A percentile compares a stretch with the other conserved stretches of the same genome.
phyloP scores from a whole-genome alignment of 306 rosid species.

The Quercus parvula region DNA sequence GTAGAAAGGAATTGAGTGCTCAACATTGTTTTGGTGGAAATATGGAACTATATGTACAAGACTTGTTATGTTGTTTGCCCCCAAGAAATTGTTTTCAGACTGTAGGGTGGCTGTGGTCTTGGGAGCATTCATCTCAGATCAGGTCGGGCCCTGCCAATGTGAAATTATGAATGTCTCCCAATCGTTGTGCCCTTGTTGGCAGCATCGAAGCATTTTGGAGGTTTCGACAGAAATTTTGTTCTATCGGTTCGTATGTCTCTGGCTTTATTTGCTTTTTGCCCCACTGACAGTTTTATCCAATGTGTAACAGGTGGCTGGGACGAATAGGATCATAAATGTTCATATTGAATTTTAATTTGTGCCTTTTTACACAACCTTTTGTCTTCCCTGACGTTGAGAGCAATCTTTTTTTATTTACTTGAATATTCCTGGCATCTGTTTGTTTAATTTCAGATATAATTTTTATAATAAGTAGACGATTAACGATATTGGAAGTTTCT shows the following conservation, averaged over 20 bases:
- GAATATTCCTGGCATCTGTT: conserved; percentile 1
- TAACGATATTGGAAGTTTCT: conserved; percentile 29
- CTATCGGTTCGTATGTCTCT: conserved; percentile 94
- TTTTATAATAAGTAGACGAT: conserved; percentile 11
- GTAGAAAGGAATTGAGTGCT: conserved; percentile 92
- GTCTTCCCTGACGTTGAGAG: conserved; percentile 14
- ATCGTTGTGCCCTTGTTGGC: conserved; percentile 55
- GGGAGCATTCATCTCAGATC: conserved; percentile 79
- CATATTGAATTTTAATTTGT: conserved; percentile 26
- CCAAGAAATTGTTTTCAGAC: conserved; percentile 73
- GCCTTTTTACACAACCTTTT: conserved; percentile 20
- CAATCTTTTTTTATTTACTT: conserved; percentile 7
- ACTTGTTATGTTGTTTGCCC: conserved; percentile 78
- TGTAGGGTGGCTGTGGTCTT: conserved; percentile 89
- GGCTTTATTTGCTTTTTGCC: conserved; percentile 62
- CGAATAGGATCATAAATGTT: conserved; percentile 43
- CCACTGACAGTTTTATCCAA: conserved; percentile 57
- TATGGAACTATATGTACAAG: conserved; percentile 77
- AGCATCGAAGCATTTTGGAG: conserved; percentile 67
- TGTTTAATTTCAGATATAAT: conserved; percentile 16
- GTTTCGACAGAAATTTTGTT: conserved; percentile 60
- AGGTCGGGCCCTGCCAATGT: conserved; percentile 66
- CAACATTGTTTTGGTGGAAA: conserved; percentile 83
- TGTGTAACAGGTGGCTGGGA: conserved; percentile 82
- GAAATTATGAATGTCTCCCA: conserved; percentile 69